Evolutionary conservation across 331 rosid species (phyloP), one percentile per base, ranked within the genome.

Genomic region (Telfairia occidentalis): DNA sequence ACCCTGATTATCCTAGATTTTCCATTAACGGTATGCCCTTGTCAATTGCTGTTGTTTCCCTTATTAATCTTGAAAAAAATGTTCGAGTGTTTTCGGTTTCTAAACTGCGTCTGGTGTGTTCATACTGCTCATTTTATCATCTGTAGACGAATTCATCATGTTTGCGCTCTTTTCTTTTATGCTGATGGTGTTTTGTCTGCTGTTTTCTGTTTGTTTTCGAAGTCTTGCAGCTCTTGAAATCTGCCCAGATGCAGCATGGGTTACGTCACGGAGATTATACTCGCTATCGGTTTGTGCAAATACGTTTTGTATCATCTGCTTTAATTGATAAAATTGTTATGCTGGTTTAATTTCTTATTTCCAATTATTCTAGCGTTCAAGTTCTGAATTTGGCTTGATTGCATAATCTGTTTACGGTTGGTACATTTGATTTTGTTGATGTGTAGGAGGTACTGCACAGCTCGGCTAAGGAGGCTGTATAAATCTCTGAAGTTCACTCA

Each of bases 221-320:
- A 92, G 97, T 92, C 18, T 74, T 92, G 86, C 97, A 85, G 90
- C 92, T 92, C 71, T 77, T 92, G 80, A 92, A 92, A 84, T 87
- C 95, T 12, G 92, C 97, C 34, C 97, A 90, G 82, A 85, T 88
- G 97, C 97, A 90, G 74, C 97, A 92, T 38, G 97, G 97, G 3
- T 77, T 92, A 84, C 89, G 96, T 18, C 96, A 90, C 5, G 92
- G 95, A 19, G 97, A 88, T 75, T 92, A 92, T 78, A 82, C 96
- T 77, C 97, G 96, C 79, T 92, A 92, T 69, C 87, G 97, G 97
- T 92, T 82, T 53, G 69, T 75, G 48, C 40, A 2, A 34, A 26
- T 64, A 16, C 30, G 9, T 61, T 65, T 63, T 7, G 38, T 70
- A 61, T 24, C 13, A 21, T 8, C 48, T 45, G 43, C 40, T 12